Conservation (phyloP, 1,284 basidiomycete species). For the Fomitopsis palustris region DNA sequence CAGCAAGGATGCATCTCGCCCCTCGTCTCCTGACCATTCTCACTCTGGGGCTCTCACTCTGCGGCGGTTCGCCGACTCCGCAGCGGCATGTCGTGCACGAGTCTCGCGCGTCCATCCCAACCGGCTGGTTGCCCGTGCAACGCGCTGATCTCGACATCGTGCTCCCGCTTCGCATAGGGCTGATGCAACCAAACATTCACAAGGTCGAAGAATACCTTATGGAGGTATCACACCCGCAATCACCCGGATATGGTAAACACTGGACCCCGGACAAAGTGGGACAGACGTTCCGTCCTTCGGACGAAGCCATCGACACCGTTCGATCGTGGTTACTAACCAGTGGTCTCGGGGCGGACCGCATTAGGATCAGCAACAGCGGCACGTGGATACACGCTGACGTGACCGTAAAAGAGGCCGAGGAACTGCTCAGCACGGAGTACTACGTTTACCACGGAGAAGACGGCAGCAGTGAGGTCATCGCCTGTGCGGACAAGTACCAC, state of each 20-base stretch:
- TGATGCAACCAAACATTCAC: constrained; percentile 41
- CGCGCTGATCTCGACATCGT: constrained; percentile 28
- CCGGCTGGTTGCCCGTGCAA: constrained; percentile 33
- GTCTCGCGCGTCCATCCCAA: constrained; percentile 30
- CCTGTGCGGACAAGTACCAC: constrained; percentile 16
- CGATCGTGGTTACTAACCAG: constrained; percentile 37
- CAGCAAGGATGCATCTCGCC: not conserved
- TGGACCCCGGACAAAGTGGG: constrained; percentile 37
- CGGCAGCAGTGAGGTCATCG: constrained; percentile 12
- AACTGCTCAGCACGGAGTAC: constrained; percentile 43
- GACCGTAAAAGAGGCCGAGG: constrained; percentile 42
- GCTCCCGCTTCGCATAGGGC: constrained; percentile 41
- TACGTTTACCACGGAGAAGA: constrained; percentile 32
- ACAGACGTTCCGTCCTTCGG: constrained; percentile 40
- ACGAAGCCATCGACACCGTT: constrained; percentile 38
- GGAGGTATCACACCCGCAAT: constrained; percentile 43
- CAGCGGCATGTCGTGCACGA: constrained; percentile 33
- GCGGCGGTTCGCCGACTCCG: not conserved
- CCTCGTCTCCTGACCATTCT: not conserved
- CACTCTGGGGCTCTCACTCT: constrained; percentile 4
- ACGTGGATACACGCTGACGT: constrained; percentile 43
- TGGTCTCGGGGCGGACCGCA: constrained; percentile 29
- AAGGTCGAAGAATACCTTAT: constrained; percentile 38
- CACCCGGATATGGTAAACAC: constrained; percentile 38
- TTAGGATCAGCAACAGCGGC: constrained; percentile 33